These are phyloP conservation scores for Sporothrix phasma DNA, from an alignment of 2,329 filamentous ascomycete genomes.

Conservation along the genomic window DNA sequence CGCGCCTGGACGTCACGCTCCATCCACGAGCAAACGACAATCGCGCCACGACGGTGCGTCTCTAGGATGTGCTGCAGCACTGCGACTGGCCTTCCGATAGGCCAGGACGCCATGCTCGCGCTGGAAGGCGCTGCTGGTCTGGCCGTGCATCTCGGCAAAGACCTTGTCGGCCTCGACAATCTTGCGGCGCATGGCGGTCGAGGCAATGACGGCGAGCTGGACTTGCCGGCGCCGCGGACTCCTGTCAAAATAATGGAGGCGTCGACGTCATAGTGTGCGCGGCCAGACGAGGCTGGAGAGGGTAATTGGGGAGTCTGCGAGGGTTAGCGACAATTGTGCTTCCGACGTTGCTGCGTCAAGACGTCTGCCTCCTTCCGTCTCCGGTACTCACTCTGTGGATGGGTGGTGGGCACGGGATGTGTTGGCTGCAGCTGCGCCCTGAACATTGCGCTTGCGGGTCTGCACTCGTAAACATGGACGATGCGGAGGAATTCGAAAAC, in stretches of 20 bases:
- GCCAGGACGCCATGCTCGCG: slow-evolving; percentile 49
- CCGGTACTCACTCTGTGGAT: not conserved
- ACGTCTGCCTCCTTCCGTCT: not conserved
- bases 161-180: slow-evolving; percentile 58
- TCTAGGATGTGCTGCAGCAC: slow-evolving; percentile 51
- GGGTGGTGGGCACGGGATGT: not conserved
- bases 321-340: not conserved
- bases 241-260: slow-evolving; percentile 62
- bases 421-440: not conserved
- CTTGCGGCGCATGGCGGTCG: slow-evolving; percentile 53
- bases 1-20: slow-evolving; percentile 48
- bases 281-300: not conserved
- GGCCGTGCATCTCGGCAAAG: slow-evolving; percentile 54
- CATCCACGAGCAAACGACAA: slow-evolving; percentile 61
- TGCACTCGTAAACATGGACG: not conserved
- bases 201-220: slow-evolving; percentile 61
- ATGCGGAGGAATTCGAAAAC: not conserved
- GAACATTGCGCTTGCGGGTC: not conserved
- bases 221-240: slow-evolving; percentile 62
- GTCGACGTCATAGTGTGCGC: slow-evolving; percentile 40
- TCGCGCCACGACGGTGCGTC: slow-evolving; percentile 46
- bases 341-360: not conserved
- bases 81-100: slow-evolving; percentile 53
- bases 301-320: no score
- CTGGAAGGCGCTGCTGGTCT: slow-evolving; percentile 49